Percentiles rank a stretch among this genome's conserved stretches.
Conservation (phyloP, 179 eudicot species). For the Silene vulgaris region DNA sequence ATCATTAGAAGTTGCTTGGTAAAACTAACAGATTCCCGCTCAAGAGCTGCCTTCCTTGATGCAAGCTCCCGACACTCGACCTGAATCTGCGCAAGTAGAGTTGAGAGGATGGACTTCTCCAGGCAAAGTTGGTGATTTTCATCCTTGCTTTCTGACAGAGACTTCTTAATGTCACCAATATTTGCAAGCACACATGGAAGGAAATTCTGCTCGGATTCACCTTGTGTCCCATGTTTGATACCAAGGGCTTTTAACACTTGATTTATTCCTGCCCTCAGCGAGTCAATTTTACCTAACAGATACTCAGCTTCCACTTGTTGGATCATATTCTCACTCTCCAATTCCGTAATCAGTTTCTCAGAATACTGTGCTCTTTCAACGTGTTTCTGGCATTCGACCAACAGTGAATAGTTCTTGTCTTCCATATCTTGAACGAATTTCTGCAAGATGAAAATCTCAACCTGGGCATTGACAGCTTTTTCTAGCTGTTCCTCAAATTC, state of each 20-base stretch:
- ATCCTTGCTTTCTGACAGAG: conserved; percentile 48
- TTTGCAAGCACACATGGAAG: conserved; percentile 44
- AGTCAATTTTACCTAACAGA: conserved; percentile 64
- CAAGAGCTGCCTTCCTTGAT: conserved; percentile 38
- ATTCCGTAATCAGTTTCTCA: conserved; percentile 69
- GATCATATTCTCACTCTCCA: conserved; percentile 88
- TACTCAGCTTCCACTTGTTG: conserved; percentile 82
- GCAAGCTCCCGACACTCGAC: conserved; percentile 48
- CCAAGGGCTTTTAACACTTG: conserved; percentile 59
- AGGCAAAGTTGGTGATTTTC: conserved; percentile 55
- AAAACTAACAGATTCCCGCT: conserved; percentile 39
- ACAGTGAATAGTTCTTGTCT: conserved; percentile 58
- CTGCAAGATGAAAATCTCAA: conserved; percentile 78
- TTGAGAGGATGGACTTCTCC: conserved; percentile 64
- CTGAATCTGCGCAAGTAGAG: conserved; percentile 56
- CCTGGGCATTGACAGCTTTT: conserved; percentile 74
- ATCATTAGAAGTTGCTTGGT: conserved; percentile 37
- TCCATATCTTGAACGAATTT: conserved; percentile 87
- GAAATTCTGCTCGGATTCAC: conserved; percentile 42
- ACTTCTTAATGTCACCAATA: conserved; percentile 39
- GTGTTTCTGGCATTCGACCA: conserved; percentile 73
- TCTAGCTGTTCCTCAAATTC: conserved; percentile 89
- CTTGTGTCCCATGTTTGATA: conserved; percentile 31
- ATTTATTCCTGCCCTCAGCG: conserved; percentile 61
- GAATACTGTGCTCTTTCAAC: conserved; percentile 62